These are phyloP conservation scores for Rhodosporidiobolus sp. DNA, from an alignment of 768 basidiomycete species.

Conservation along the genomic window DNA sequence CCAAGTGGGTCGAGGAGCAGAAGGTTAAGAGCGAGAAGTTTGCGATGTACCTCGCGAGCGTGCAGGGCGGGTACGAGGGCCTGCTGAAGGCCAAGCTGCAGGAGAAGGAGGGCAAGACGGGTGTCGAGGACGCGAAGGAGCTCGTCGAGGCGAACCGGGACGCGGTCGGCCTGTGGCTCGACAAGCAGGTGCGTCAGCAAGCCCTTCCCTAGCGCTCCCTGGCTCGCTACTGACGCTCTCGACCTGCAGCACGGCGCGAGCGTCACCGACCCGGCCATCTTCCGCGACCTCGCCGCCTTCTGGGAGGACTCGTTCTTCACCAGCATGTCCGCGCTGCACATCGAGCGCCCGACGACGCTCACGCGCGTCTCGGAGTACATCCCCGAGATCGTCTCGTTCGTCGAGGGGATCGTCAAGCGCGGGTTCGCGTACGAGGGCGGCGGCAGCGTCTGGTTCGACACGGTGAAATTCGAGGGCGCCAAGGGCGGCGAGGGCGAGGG, in stretches of 20 bases:
- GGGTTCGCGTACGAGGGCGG: conserved; percentile 68
- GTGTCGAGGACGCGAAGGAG: conserved; percentile 42
- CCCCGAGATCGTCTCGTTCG: conserved; percentile 86
- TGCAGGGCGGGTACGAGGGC: conserved; percentile 54
- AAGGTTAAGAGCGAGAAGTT: conserved; percentile 84
- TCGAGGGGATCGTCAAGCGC: conserved; percentile 76
- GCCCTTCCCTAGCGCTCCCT: neutral
- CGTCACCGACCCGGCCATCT: conserved; percentile 81
- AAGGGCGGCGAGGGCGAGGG: conserved; percentile 49
- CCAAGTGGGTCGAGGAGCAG: conserved; percentile 66
- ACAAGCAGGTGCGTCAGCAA: conserved; percentile 67
- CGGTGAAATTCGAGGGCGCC: conserved; percentile 52
- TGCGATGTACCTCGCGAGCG: conserved; percentile 75
- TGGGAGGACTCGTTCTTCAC: conserved; percentile 89
- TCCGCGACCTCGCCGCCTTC: conserved; percentile 71
- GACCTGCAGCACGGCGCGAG: conserved; percentile 64
- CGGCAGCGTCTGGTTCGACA: conserved; percentile 54
- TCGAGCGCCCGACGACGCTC: conserved; percentile 81
- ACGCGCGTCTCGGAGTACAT: conserved; percentile 97
- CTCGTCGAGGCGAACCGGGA: conserved; percentile 75
- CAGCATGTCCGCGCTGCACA: conserved; percentile 84
- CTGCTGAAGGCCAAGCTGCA: conserved; percentile 14
- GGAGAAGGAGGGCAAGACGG: conserved; percentile 45
- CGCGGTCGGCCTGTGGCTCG: conserved; percentile 67
- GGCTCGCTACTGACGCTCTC: neutral